These are phyloP conservation scores for Bacterosira constricta DNA, from an alignment of 108 stramenopile genomes.

Conservation along the genomic window DNA sequence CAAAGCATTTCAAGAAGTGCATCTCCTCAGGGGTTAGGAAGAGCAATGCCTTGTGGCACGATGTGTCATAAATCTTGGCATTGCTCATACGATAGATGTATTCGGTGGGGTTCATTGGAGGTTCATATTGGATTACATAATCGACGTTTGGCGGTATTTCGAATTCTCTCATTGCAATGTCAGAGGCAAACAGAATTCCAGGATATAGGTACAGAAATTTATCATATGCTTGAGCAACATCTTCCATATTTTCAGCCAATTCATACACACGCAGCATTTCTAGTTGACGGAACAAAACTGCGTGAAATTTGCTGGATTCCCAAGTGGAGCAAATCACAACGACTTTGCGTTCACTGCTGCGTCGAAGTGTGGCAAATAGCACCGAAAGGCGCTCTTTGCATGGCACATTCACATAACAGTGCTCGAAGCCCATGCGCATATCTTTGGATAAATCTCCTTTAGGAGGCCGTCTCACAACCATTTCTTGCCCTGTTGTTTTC, in stretches of 20 bases:
- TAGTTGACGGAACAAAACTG: conserved; percentile 19
- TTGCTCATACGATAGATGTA: conserved; percentile 14
- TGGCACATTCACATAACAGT: conserved; percentile 27
- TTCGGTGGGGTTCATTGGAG: conserved; percentile 21
- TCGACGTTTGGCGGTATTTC: conserved; percentile 31
- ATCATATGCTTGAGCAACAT: conserved; percentile 3
- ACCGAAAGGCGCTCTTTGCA: conserved; percentile 23
- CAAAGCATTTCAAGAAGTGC: conserved; percentile 18
- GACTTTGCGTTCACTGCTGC: conserved; percentile 24
- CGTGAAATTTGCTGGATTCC: conserved; percentile 18
- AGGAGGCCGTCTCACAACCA: too few species aligned
- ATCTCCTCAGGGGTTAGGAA: conserved; percentile 24
- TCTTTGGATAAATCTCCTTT: too few species aligned
- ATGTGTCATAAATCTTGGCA: conserved; percentile 2
- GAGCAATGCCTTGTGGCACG: conserved; percentile 17
- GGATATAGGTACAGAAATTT: conserved; percentile 7
- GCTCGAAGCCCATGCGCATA: conserved; percentile 22
- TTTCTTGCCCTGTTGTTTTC: too few species aligned
- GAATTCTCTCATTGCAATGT: conserved; percentile 18
- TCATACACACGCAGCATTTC: conserved; percentile 18
- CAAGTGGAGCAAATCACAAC: conserved; percentile 21
- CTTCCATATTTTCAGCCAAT: conserved; percentile 9
- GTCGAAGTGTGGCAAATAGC: conserved; percentile 31
- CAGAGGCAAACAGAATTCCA: conserved; percentile 27
- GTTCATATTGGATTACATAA: conserved; percentile 28